phyloP scores from a whole-genome alignment of 2,329 filamentous ascomycete genomes.

The Ophiostoma sp. region DNA sequence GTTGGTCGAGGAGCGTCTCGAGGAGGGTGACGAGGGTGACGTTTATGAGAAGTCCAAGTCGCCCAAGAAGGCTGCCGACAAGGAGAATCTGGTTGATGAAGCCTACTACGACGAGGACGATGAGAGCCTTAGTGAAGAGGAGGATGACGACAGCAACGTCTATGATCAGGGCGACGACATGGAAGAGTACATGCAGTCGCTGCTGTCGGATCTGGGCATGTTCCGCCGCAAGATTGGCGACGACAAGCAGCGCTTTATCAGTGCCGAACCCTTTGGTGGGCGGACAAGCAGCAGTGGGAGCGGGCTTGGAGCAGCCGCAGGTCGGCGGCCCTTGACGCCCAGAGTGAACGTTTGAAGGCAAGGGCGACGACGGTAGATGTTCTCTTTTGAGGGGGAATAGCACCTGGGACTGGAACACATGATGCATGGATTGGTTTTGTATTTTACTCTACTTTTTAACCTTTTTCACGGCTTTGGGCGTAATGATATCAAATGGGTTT shows the following conservation, averaged over 20 bases:
- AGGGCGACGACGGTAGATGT: background rate
- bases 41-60: slow-evolving; percentile 35
- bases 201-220: slow-evolving; percentile 75
- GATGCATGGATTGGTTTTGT: background rate
- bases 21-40: slow-evolving; percentile 28
- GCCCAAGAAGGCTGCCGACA: slow-evolving; percentile 28
- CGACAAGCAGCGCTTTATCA: slow-evolving; percentile 72
- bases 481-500: background rate
- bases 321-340: slow-evolving; percentile 51
- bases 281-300: slow-evolving; percentile 34
- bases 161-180: slow-evolving; percentile 60
- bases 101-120: slow-evolving; percentile 35
- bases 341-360: slow-evolving; percentile 41
- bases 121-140: slow-evolving; percentile 26
- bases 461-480: background rate
- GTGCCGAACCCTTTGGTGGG: slow-evolving; percentile 50
- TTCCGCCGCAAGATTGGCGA: slow-evolving; percentile 86
- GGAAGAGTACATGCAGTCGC: slow-evolving; percentile 80
- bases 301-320: slow-evolving; percentile 31
- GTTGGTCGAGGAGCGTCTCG: slow-evolving; percentile 22
- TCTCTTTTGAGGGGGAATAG: background rate
- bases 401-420: background rate
- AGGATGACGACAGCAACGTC: slow-evolving; percentile 48
- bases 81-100: slow-evolving; percentile 35
- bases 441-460: background rate